These are phyloP conservation scores for Xylaria sp. DNA, from an alignment of 2,329 filamentous ascomycete species.

Conservation along the genomic window DNA sequence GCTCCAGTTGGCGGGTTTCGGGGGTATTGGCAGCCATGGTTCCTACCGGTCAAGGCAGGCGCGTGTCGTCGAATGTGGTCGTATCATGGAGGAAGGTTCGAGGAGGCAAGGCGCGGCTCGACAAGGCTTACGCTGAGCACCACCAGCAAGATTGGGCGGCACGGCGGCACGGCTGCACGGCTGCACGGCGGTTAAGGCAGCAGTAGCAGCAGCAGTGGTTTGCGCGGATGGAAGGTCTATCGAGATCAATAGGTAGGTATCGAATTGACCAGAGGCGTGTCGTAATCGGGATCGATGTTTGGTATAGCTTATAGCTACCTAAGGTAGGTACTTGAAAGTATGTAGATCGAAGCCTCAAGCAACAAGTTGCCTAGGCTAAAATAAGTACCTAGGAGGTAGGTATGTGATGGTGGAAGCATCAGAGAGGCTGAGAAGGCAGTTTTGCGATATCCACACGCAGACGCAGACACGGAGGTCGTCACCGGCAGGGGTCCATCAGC, in stretches of 20 bases:
- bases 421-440: not conserved
- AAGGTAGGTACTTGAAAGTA: no score
- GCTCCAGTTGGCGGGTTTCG: constrained; percentile 51
- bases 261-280: no score
- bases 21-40: constrained; percentile 32
- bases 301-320: no score
- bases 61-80: constrained; percentile 20
- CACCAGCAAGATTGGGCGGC: not conserved
- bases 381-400: not conserved
- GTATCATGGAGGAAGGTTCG: constrained; percentile 35
- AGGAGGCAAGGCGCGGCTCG: no score
- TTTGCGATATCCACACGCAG: not conserved
- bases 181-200: not conserved
- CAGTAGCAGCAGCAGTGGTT: not conserved
- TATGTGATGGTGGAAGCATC: no score
- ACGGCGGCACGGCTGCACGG: constrained; percentile 1
- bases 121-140: not conserved
- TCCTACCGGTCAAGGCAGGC: constrained; percentile 30
- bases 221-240: not conserved
- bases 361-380: not conserved
- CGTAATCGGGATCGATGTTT: not conserved
- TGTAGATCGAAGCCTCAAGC: not conserved
- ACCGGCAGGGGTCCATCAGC: no score
- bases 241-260: not conserved
- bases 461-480: not conserved